A percentile compares a stretch with the other conserved stretches of the same genome.
Evolutionary conservation across 169 alveolate species (phyloP).

Genomic region (Eimeria brunetti): DNA sequence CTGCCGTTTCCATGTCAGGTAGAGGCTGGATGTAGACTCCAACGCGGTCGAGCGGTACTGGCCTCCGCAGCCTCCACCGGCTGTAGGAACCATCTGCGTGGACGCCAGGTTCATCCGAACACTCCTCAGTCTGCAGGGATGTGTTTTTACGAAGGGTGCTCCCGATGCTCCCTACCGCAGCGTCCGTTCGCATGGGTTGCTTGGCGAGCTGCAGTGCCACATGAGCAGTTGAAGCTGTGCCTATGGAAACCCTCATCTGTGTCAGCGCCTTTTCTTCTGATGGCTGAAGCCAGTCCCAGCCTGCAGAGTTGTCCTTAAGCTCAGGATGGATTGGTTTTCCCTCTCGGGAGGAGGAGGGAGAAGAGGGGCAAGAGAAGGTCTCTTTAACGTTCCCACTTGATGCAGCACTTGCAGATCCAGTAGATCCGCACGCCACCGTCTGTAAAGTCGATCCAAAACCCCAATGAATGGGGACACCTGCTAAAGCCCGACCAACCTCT

Average conservation of each 20-base stretch:
- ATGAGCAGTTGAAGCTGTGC: slow-evolving; percentile 53
- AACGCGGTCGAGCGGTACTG: slow-evolving; percentile 76
- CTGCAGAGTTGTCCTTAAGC: not conserved
- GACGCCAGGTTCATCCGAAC: not conserved
- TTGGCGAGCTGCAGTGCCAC: slow-evolving; percentile 57
- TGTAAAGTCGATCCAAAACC: slow-evolving; percentile 37
- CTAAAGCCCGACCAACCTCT: slow-evolving; percentile 27
- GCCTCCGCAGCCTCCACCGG: slow-evolving; percentile 49
- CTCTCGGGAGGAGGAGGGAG: slow-evolving; percentile 36
- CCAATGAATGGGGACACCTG: slow-evolving; percentile 33
- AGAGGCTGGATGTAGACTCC: slow-evolving; percentile 77
- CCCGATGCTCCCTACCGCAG: too few species aligned
- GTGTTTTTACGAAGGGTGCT: not conserved
- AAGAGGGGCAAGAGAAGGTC: slow-evolving; percentile 39
- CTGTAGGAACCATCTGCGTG: not conserved
- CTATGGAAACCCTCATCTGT: slow-evolving; percentile 41
- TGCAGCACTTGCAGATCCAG: not conserved
- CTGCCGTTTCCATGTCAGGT: not conserved
- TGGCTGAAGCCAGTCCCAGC: slow-evolving; percentile 59
- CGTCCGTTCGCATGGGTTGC: not conserved
- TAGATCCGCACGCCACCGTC: not conserved
- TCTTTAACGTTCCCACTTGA: not conserved
- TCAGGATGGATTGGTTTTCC: not conserved
- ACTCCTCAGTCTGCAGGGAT: not conserved
- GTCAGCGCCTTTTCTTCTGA: slow-evolving; percentile 54